Evolutionary conservation across 2,329 filamentous ascomycete genomes (phyloP), one percentile per base, ranked within the genome.

Genomic region (Colletotrichum abscissum): DNA sequence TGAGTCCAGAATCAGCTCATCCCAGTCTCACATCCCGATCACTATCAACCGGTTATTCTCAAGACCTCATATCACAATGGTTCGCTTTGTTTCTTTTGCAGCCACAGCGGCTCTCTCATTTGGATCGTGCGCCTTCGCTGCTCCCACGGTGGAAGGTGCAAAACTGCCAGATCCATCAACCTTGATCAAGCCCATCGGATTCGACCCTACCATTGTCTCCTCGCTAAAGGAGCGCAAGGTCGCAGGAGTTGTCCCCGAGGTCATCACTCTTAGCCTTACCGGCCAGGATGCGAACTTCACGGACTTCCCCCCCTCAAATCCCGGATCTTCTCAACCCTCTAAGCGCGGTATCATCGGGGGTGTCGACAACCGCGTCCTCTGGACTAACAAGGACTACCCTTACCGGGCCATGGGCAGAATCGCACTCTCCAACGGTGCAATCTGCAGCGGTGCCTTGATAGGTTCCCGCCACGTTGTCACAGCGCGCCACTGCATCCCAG

Each of bases 401-500:
- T 73, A 73, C 55, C 55, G 66, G 7, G 70, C 70, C 46, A 73
- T 73, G 66, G 78, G 78, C 1, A 73, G 75, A 22, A 71, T 79
- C 30, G 42, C 70, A 12, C 76, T 76, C 67, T 75, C 68, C 42
- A 75, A 73, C 42, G 78, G 78, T 4, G 68, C 75, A 28, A 75
- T 72, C 57, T 80, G 78, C 74, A 78, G 77, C 2, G 78, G 77
- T n/a, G 76, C 78, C 6, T 72, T 80, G 22, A 75, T 80, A 57
- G 79, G 79, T 4, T 77, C 79, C 19, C 78, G 79, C n/a, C 79
- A 80, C 57, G 76, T 80, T 1, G 74, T 77, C 3, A 80, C 78
- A 1, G 79, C 79, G 3, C 75, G 75, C 30, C 79, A 80, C 73
- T 80, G 78, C 68, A 67, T 78, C 28, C 76, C 76, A 6, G 38